Evolutionary conservation across 2,329 filamentous ascomycete species (phyloP).

Genomic region (Cylindrodendrum hubeiense): DNA sequence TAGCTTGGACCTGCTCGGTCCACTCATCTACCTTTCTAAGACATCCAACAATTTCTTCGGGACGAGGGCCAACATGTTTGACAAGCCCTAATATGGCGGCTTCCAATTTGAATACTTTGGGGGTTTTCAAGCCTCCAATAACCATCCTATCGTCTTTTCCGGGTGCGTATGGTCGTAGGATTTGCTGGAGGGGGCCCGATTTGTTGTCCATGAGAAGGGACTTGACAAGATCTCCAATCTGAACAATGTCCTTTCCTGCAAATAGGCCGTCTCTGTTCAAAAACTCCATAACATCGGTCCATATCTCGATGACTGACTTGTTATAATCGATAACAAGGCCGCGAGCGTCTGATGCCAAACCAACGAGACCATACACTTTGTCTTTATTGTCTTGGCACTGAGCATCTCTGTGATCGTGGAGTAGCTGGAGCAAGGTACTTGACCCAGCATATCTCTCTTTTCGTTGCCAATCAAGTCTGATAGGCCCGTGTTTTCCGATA

Average conservation of each 20-base stretch:
- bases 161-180: not conserved
- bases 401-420: slow-evolving; percentile 39
- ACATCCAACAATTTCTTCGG: slow-evolving; percentile 13
- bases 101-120: slow-evolving; percentile 5
- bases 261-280: slow-evolving; percentile 21
- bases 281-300: slow-evolving; percentile 44
- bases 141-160: not conserved
- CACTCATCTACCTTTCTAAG: slow-evolving; percentile 15
- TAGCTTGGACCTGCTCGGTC: slow-evolving; percentile 9
- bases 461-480: slow-evolving; percentile 33
- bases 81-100: slow-evolving; percentile 6
- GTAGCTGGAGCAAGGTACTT: slow-evolving; percentile 26
- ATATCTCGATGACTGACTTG: slow-evolving; percentile 43
- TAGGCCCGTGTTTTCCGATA: slow-evolving; percentile 19
- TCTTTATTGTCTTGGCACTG: slow-evolving; percentile 45
- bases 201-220: slow-evolving; percentile 3
- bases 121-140: not conserved
- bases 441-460: slow-evolving; percentile 10
- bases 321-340: slow-evolving; percentile 45
- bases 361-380: slow-evolving; percentile 47
- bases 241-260: slow-evolving; percentile 2
- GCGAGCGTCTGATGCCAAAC: slow-evolving; percentile 41
- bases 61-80: slow-evolving; percentile 6
- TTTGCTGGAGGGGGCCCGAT: not conserved
- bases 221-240: slow-evolving; percentile 17